Evolutionary conservation across 352 stramenopile species (phyloP).

Genomic region (Phytophthora nicotianae): DNA sequence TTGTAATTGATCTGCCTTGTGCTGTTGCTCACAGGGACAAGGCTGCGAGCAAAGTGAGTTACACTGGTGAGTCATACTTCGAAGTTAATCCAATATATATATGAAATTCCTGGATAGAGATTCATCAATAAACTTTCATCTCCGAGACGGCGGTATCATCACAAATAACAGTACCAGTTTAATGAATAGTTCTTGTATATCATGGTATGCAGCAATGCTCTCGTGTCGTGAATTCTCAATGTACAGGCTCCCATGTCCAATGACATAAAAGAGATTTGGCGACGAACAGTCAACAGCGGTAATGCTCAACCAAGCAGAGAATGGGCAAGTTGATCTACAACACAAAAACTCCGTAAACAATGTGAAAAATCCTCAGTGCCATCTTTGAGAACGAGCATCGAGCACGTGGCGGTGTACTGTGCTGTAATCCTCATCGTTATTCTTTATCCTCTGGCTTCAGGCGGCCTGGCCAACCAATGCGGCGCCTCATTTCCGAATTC

Average conservation of each 20-base stretch:
- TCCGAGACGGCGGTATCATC: too few relatives aligned
- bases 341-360: neutral
- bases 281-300: too few relatives aligned
- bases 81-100: too few relatives aligned
- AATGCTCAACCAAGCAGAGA: neutral
- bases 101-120: too few relatives aligned
- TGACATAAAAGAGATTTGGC: neutral
- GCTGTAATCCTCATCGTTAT: conserved; percentile 7
- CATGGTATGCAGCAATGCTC: too few relatives aligned
- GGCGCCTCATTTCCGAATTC: conserved; percentile 3
- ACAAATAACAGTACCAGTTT: too few relatives aligned
- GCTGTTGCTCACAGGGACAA: too few relatives aligned
- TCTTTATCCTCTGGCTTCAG: conserved; percentile 7
- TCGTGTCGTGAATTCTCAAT: neutral
- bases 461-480: conserved; percentile 1
- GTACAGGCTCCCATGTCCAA: neutral
- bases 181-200: too few relatives aligned
- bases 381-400: neutral
- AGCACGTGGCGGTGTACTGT: neutral
- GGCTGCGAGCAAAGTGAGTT: too few relatives aligned
- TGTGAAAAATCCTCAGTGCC: neutral
- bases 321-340: neutral
- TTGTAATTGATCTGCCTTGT: too few relatives aligned
- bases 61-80: too few relatives aligned
- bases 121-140: too few relatives aligned